Evolutionary conservation across 2,329 filamentous ascomycete genomes (phyloP).

Genomic region (Claviceps sorghi): DNA sequence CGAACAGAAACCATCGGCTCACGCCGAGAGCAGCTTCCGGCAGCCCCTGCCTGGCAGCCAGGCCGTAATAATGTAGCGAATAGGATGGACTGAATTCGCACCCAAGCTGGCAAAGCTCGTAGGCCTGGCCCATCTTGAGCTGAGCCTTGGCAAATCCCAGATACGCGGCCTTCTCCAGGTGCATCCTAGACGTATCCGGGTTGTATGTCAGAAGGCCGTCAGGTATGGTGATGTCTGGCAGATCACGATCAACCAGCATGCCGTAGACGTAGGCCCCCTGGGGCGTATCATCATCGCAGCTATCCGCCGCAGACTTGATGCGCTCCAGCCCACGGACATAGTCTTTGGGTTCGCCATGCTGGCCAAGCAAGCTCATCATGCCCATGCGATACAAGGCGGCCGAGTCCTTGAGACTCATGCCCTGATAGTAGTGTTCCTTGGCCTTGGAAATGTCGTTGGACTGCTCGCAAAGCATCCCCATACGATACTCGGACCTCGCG

Average conservation of each 20-base stretch:
- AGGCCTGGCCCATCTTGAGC: conserved; percentile 90
- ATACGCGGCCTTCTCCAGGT: conserved; percentile 93
- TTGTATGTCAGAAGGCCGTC: conserved; percentile 54
- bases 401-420: conserved; percentile 68
- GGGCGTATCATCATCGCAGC: conserved; percentile 87
- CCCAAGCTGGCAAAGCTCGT: conserved; percentile 83
- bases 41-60: conserved; percentile 84
- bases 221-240: conserved; percentile 80
- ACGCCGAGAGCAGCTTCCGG: conserved; percentile 89
- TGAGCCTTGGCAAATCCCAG: conserved; percentile 93
- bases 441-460: conserved; percentile 87
- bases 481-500: conserved; percentile 81
- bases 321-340: conserved; percentile 63
- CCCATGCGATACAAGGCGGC: conserved; percentile 76
- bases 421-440: conserved; percentile 75
- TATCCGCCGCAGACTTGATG: conserved; percentile 69
- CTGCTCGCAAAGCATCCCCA: conserved; percentile 96
- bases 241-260: conserved; percentile 80
- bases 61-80: conserved; percentile 87
- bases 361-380: conserved; percentile 94
- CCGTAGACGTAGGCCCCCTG: conserved; percentile 93
- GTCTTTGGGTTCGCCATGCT: conserved; percentile 80
- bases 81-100: conserved; percentile 91
- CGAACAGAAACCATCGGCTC: conserved; percentile 97
- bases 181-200: conserved; percentile 59